phyloP scores from a whole-genome alignment of 257 asterid genomes.

The Salvia splendens region DNA sequence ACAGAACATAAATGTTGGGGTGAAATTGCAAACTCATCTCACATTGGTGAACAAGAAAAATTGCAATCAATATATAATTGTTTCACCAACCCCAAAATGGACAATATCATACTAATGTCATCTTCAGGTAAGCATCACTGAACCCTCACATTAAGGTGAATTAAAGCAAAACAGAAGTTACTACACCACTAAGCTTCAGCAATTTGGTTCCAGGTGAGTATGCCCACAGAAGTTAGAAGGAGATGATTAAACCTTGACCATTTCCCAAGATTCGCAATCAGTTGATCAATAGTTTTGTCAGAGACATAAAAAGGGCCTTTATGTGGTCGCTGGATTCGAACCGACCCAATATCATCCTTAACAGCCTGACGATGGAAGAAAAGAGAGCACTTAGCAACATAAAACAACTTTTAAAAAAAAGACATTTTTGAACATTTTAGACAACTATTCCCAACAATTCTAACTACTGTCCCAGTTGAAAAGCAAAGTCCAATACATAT shows the following conservation, averaged over 20 bases:
- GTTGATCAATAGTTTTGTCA: constrained; percentile 86
- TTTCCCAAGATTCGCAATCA: constrained; percentile 91
- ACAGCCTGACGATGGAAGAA: constrained; percentile 60
- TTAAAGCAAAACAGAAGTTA: constrained; percentile 1
- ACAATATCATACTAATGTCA: too few relatives aligned
- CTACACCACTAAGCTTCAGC: constrained; percentile 15
- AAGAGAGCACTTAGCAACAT: constrained; percentile 22
- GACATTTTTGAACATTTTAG: constrained; percentile 3
- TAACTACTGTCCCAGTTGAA: constrained; percentile 4
- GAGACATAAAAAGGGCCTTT: constrained; percentile 97
- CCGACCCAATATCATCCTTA: constrained; percentile 83
- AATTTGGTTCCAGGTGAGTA: constrained; percentile 13
- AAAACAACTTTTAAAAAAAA: constrained; percentile 17
- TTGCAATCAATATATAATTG: too few relatives aligned
- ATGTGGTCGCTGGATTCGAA: constrained; percentile 86
- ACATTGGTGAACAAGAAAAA: too few relatives aligned
- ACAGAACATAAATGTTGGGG: background rate
- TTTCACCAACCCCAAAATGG: too few relatives aligned
- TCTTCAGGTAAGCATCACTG: too few relatives aligned
- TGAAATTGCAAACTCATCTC: too few relatives aligned
- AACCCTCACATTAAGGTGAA: background rate
- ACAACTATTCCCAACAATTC: constrained; percentile 8
- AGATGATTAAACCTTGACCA: constrained; percentile 78
- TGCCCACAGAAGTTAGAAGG: constrained; percentile 21
- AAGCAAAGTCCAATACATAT: constrained; percentile 5